Conservation (phyloP, 805 yeast genomes). For the Hanseniaspora pseudoguilliermondii region DNA sequence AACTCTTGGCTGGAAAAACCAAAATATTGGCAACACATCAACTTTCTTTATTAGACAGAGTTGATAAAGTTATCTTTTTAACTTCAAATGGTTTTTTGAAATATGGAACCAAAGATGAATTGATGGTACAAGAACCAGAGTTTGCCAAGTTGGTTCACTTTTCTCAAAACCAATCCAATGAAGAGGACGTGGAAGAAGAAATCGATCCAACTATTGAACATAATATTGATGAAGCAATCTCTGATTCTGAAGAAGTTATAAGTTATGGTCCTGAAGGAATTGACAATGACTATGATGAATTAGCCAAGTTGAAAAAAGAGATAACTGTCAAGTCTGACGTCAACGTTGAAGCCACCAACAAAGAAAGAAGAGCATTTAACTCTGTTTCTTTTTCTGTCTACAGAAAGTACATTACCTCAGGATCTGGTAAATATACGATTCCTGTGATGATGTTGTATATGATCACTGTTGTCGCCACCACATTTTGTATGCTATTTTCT, state of each 20-base stretch:
- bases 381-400: conserved; percentile 24
- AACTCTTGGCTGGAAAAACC: conserved; percentile 40
- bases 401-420: conserved; percentile 24
- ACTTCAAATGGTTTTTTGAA: conserved; percentile 47
- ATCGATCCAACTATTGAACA: conserved; percentile 17
- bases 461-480: conserved; percentile 22
- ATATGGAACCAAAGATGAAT: conserved; percentile 44
- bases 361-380: conserved; percentile 18
- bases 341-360: conserved; percentile 8
- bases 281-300: conserved; percentile 15
- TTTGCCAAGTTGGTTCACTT: conserved; percentile 40
- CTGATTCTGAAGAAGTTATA: conserved; percentile 12
- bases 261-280: conserved; percentile 9
- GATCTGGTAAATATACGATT: conserved; percentile 21
- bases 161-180: conserved; percentile 22
- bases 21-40: conserved; percentile 70
- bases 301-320: conserved; percentile 14
- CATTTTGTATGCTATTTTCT: conserved; percentile 41
- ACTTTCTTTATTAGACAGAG: conserved; percentile 46
- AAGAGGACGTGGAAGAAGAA: conserved; percentile 22
- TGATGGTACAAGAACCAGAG: conserved; percentile 30
- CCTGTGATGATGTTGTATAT: conserved; percentile 3
- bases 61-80: conserved; percentile 52
- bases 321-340: conserved; percentile 16
- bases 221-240: conserved; percentile 16